Conservation (phyloP, 2,329 filamentous ascomycete genomes). For the Fusarium stilboides region DNA sequence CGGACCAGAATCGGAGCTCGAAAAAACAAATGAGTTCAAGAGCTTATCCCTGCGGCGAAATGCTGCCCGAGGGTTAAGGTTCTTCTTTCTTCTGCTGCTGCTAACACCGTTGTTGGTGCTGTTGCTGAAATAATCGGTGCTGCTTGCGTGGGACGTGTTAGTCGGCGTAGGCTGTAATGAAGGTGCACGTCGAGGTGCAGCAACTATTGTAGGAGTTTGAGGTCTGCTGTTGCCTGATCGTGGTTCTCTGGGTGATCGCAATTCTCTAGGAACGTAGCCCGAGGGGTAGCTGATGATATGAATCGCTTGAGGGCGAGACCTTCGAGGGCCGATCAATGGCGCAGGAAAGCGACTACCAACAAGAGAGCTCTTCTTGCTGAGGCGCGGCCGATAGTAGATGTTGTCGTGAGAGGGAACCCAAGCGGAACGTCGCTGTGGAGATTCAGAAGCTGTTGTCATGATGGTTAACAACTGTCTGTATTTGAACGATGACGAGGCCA, state of each 20-base stretch:
- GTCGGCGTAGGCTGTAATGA: constrained; percentile 41
- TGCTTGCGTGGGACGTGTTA: constrained; percentile 19
- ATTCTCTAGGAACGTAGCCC: constrained; percentile 62
- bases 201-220: constrained; percentile 28
- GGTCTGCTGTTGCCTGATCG: constrained; percentile 48
- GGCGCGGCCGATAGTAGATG: constrained; percentile 49
- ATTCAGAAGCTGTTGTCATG: constrained; percentile 46
- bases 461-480: constrained; percentile 46
- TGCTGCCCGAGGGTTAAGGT: constrained; percentile 22
- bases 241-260: constrained; percentile 62
- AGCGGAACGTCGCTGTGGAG: constrained; percentile 42
- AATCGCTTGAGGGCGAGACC: constrained; percentile 59
- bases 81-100: constrained; percentile 48
- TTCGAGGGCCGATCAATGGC: constrained; percentile 58
- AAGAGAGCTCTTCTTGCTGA: constrained; percentile 45
- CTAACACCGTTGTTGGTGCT: constrained; percentile 9
- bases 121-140: constrained; percentile 12
- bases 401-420: constrained; percentile 49
- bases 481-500: constrained; percentile 42
- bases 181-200: constrained; percentile 35
- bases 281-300: constrained; percentile 61
- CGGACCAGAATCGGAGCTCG: constrained; percentile 20
- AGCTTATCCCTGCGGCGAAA: constrained; percentile 37
- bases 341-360: constrained; percentile 51
- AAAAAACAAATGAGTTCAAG: constrained; percentile 26